Evolutionary conservation across 2,329 filamentous ascomycete species (phyloP), one percentile per base, ranked within the genome.

Genomic region (Nemania serpens): DNA sequence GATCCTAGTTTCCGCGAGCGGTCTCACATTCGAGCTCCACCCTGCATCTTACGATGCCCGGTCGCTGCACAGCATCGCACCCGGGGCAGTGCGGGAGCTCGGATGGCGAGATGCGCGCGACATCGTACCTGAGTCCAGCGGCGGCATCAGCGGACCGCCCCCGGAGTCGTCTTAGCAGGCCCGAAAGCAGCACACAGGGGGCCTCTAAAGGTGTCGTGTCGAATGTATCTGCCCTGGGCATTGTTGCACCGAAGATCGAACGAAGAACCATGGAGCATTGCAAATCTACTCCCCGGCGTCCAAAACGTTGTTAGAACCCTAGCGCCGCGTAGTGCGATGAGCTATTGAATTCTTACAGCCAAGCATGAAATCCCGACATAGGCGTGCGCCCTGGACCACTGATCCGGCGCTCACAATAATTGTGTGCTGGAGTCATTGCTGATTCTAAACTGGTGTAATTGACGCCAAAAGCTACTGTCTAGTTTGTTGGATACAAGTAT

Each of bases 11-110:
- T 78, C 80, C 0, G 74, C 64, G 1, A 96, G 69, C n/a, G 63
- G 90, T 88, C 3, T 81, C 71, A 7, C 67, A 62, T 0, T 92
- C 90, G 1, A 96, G 79, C 2, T 69, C 48, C 76, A 96, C 93
- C 36, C 88, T 88, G 68, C 96, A 96, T 91, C 91, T 96, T 1
- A 96, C 91, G 0, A 97, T 91, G 3, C 88, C 91, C 5, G 50
- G 93, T 1, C 93, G 84, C 17, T 93, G 83, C 10, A 95, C 77
- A 0, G 72, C 76, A 55, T 82, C 80, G 75, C 91, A 87, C 49
- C 81, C 69, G 0, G 91, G 91, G 65, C 92, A 96, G 55, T 82
- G 82, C 0, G 91, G 92, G 1, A 97, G 81, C 34, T 88, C 84
- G 1, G 79, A 75, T 33, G 72, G 58, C 39, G 60, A 57, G 52